These are phyloP conservation scores for Yamadazyma sp. DNA, from an alignment of 1,139 yeast species.

Conservation along the genomic window DNA sequence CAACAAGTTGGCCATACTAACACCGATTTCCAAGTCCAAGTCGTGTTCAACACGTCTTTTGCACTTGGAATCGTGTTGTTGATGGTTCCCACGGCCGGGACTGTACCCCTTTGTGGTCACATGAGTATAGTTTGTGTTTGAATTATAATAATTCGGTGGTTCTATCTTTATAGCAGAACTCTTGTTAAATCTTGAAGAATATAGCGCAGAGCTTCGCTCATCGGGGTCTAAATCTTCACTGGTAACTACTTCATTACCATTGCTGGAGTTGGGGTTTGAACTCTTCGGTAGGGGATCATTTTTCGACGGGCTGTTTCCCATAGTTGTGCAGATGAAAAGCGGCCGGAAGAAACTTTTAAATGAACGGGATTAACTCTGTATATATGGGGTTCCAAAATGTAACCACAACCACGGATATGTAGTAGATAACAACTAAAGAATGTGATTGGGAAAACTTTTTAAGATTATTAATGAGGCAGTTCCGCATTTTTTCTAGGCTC, in stretches of 20 bases:
- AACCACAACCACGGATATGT: too few relatives aligned
- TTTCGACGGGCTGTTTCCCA: conserved; percentile 65
- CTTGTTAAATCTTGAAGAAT: conserved; percentile 19
- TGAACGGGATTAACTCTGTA: too few relatives aligned
- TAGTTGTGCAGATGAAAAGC: conserved; percentile 16
- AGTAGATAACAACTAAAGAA: too few relatives aligned
- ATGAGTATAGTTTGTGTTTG: conserved; percentile 11
- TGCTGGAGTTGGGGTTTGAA: conserved; percentile 18
- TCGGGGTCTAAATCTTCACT: conserved; percentile 44
- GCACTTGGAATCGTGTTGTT: conserved; percentile 3
- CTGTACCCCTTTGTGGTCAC: not conserved
- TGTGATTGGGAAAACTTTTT: too few relatives aligned
- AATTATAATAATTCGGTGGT: conserved; percentile 13
- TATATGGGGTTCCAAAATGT: too few relatives aligned
- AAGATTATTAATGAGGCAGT: too few relatives aligned
- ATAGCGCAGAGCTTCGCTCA: conserved; percentile 49
- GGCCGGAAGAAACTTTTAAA: too few relatives aligned
- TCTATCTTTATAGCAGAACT: conserved; percentile 21
- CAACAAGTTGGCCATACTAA: conserved; percentile 45
- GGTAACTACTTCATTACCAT: conserved; percentile 9
- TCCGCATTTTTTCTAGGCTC: too few relatives aligned
- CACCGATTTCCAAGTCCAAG: conserved; percentile 45
- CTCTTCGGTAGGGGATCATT: conserved; percentile 52
- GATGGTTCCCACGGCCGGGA: conserved; percentile 3
- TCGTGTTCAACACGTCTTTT: conserved; percentile 11